Conservation (phyloP, 441 rosid species). For the Eutrema salsugineum region DNA sequence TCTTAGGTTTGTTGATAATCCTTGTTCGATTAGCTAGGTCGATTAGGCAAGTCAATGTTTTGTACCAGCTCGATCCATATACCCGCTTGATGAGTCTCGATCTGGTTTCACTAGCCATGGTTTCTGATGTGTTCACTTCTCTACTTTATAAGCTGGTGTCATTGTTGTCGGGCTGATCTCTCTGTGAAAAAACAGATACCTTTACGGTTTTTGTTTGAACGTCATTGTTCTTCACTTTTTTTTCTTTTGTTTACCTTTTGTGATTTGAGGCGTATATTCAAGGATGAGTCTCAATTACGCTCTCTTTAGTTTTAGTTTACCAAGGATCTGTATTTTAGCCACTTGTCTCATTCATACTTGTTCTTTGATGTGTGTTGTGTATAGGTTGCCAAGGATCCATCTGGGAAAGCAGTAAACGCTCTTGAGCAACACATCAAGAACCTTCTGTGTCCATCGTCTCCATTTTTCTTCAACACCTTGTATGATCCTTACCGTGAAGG, state of each 20-base stretch:
- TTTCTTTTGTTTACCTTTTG: neutral
- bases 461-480: constrained; percentile 91
- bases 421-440: constrained; percentile 94
- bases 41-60: neutral
- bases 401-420: constrained; percentile 78
- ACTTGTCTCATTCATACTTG: neutral
- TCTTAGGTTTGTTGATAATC: neutral
- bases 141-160: neutral
- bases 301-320: neutral
- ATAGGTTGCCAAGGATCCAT: constrained; percentile 80
- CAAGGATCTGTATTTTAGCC: neutral
- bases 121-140: neutral
- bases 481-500: constrained; percentile 90
- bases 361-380: neutral
- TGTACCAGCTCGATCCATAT: neutral
- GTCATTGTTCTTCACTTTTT: constrained; percentile 2
- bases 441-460: constrained; percentile 78
- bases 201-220: constrained; percentile 8
- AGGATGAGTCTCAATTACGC: neutral
- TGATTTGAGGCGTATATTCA: constrained; percentile 3
- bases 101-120: neutral
- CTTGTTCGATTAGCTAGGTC: neutral
- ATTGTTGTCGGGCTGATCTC: constrained; percentile 8
- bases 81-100: constrained; percentile 3
- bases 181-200: constrained; percentile 9